Evolutionary conservation across 78 protist genomes (phyloP).

Genomic region (Planoprotostelium fungivorum): DNA sequence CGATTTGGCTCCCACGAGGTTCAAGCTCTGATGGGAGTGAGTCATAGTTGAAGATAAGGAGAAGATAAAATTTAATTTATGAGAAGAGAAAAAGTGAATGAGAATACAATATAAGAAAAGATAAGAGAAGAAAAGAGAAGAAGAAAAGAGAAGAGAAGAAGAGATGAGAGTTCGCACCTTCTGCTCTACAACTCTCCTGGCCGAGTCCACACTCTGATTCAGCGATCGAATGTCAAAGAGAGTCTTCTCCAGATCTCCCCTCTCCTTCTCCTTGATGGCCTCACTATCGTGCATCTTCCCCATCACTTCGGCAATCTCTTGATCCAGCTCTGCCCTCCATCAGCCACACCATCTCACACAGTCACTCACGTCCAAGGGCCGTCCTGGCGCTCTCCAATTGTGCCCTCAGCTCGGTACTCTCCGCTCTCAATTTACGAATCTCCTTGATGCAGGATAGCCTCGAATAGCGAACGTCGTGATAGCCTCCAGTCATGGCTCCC

Average conservation of each 20-base stretch:
- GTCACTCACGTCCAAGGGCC: background rate
- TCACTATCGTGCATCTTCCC: background rate
- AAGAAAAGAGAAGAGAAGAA: no score
- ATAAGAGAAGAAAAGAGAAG: no score
- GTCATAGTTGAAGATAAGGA: no score
- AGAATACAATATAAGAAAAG: no score
- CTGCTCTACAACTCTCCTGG: background rate
- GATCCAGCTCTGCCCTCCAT: background rate
- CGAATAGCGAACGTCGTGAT: conserved; percentile 33
- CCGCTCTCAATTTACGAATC: conserved; percentile 1
- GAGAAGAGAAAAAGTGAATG: no score
- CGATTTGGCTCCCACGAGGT: background rate
- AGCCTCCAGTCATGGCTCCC: conserved; percentile 96
- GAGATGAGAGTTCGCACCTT: background rate
- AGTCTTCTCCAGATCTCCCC: background rate
- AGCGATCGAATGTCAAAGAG: background rate
- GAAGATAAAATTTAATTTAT: no score
- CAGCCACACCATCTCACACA: background rate
- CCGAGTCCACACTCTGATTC: background rate
- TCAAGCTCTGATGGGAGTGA: background rate
- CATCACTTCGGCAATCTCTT: background rate
- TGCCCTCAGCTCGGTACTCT: background rate
- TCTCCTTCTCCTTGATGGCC: background rate
- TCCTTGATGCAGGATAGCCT: conserved; percentile 14
- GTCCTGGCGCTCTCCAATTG: background rate